Percentiles rank a stretch among this genome's conserved stretches.
These are phyloP conservation scores for Conticribra guillardii DNA, from an alignment of 108 stramenopile species.

Conservation along the genomic window DNA sequence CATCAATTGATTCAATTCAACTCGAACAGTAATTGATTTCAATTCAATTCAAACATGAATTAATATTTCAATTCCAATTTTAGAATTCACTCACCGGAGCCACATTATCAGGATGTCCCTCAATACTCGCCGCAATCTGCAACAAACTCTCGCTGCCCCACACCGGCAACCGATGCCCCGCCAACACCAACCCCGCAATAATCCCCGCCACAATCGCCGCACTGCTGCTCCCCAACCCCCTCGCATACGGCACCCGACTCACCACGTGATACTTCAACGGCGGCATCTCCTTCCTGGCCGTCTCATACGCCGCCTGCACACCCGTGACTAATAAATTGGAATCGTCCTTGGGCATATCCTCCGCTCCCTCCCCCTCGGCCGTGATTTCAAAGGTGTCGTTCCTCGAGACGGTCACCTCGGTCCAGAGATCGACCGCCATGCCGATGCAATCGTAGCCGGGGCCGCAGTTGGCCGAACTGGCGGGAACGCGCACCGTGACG, in stretches of 20 bases:
- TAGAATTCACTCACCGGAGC: constrained; percentile 75
- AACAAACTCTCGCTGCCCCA: constrained; percentile 96
- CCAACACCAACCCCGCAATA: constrained; percentile 95
- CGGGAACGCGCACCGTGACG: constrained; percentile 98
- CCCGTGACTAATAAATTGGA: constrained; percentile 92
- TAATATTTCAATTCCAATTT: not conserved
- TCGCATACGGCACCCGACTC: constrained; percentile 94
- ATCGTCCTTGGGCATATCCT: constrained; percentile 88
- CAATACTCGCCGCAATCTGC: constrained; percentile 97
- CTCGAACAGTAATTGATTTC: no score
- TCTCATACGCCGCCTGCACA: constrained; percentile 92
- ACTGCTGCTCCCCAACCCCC: constrained; percentile 95
- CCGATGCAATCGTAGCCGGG: constrained; percentile 99
- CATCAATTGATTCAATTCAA: no score
- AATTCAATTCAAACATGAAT: no score
- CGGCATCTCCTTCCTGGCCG: constrained; percentile 94
- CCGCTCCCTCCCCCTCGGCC: constrained; percentile 88
- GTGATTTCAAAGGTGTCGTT: constrained; percentile 92
- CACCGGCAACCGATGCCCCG: constrained; percentile 95
- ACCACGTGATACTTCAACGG: constrained; percentile 89
- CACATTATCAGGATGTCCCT: constrained; percentile 99
- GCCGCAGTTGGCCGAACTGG: constrained; percentile 97
- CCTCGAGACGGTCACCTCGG: constrained; percentile 92
- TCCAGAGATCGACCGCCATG: constrained; percentile 98
- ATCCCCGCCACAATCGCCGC: constrained; percentile 99